Conservation (phyloP, 2,329 filamentous ascomycete genomes). For the Fonsecaea erecta region DNA sequence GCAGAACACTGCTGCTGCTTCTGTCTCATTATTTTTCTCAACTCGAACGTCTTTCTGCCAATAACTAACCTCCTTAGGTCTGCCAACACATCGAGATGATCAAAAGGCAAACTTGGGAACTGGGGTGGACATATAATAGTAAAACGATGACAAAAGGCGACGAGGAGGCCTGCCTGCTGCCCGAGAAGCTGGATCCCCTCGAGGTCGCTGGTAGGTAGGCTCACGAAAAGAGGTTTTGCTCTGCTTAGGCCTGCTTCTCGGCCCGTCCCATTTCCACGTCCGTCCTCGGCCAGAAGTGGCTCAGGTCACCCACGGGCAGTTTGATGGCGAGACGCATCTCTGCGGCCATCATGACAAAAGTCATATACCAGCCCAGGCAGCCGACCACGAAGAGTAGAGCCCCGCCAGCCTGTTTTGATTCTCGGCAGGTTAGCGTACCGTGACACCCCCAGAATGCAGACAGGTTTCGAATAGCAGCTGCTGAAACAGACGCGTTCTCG, state of each 20-base stretch:
- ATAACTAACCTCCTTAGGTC: no score
- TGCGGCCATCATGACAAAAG: slow-evolving; percentile 37
- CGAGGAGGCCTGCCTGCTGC: not conserved
- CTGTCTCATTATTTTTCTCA: no score
- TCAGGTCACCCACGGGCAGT: slow-evolving; percentile 36
- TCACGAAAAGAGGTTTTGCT: not conserved
- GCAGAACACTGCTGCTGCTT: no score
- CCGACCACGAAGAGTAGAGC: slow-evolving; percentile 35
- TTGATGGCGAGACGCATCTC: slow-evolving; percentile 35
- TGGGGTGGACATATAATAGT: no score
- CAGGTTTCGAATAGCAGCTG: not conserved
- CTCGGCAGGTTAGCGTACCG: not conserved
- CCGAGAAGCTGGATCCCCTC: no score
- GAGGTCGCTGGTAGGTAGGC: no score
- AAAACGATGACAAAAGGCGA: not conserved
- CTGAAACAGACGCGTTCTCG: not conserved
- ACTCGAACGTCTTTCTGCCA: no score
- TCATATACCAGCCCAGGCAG: slow-evolving; percentile 36
- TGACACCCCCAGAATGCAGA: not conserved
- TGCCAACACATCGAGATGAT: not conserved
- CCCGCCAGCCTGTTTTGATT: slow-evolving; percentile 27
- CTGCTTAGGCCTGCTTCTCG: slow-evolving; percentile 27
- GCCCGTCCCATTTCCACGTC: slow-evolving; percentile 32
- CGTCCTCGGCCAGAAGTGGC: slow-evolving; percentile 35
- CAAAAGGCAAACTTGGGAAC: not conserved